Conservation (phyloP, 2,329 filamentous ascomycete genomes). For the Aspergillus spinulosporus region DNA sequence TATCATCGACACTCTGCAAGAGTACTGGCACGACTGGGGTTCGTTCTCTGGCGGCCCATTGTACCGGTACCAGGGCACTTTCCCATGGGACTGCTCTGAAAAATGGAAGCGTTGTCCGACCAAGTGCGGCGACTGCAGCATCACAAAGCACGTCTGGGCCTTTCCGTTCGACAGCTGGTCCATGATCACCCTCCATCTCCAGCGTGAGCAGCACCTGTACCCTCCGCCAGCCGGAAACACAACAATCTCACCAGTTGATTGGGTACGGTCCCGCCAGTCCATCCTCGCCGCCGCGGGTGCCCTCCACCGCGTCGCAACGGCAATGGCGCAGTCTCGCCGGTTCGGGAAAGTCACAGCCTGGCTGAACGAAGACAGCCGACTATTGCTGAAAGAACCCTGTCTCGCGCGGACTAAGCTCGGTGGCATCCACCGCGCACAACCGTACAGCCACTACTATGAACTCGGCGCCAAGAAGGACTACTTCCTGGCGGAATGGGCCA, state of each 20-base stretch:
- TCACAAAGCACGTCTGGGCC: constrained; percentile 49
- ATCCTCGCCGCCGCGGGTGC: constrained; percentile 35
- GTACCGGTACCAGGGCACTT: constrained; percentile 46
- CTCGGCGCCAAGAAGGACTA: neutral
- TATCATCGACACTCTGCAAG: constrained; percentile 46
- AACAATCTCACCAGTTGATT: constrained; percentile 15
- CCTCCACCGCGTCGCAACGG: constrained; percentile 36
- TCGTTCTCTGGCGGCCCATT: constrained; percentile 29
- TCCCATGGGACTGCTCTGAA: constrained; percentile 53
- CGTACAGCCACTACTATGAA: constrained; percentile 42
- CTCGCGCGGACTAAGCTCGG: constrained; percentile 40
- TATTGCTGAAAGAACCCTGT: constrained; percentile 23
- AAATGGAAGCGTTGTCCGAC: constrained; percentile 42
- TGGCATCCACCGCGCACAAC: constrained; percentile 47
- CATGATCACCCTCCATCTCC: constrained; percentile 42
- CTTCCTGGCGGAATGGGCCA: constrained; percentile 10
- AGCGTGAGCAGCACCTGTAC: constrained; percentile 40
- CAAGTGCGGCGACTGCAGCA: constrained; percentile 44
- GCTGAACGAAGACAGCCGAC: constrained; percentile 25
- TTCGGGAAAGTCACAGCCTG: constrained; percentile 38
- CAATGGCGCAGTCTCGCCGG: constrained; percentile 35
- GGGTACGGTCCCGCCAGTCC: constrained; percentile 40
- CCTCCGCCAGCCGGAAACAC: constrained; percentile 13
- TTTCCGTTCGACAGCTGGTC: constrained; percentile 51
- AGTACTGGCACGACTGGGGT: constrained; percentile 52